A percentile compares a stretch with the other conserved stretches of the same genome.
phyloP scores from a whole-genome alignment of 2,329 filamentous ascomycete genomes.

The Trichoderma sp. region DNA sequence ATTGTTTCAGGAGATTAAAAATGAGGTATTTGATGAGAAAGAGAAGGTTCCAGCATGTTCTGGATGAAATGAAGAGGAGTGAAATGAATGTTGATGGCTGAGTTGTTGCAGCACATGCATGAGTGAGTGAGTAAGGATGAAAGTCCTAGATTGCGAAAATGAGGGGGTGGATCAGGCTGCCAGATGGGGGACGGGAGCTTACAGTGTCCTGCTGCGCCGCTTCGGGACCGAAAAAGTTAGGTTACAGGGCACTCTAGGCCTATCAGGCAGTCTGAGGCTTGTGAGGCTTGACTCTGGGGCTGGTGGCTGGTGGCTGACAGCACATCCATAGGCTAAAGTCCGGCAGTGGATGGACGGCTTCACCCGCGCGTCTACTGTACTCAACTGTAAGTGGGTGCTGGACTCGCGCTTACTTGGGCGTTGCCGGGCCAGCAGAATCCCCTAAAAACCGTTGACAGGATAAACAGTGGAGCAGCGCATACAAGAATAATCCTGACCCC shows the following conservation, averaged over 20 bases:
- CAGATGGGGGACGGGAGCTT: background rate
- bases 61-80: background rate
- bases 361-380: background rate
- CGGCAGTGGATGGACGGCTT: background rate
- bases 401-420: background rate
- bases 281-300: background rate
- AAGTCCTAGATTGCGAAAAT: constrained; percentile 4
- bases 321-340: background rate
- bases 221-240: background rate
- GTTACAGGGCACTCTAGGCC: background rate
- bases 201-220: background rate
- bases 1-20: background rate
- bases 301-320: background rate
- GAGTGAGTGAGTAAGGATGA: background rate
- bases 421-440: constrained; percentile 11
- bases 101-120: background rate
- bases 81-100: background rate
- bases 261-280: background rate
- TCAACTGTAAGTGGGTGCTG: background rate
- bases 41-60: background rate
- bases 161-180: constrained; percentile 13
- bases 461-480: constrained; percentile 14
- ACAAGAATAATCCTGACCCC: background rate
- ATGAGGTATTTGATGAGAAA: background rate
- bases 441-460: background rate